Conservation (phyloP, 768 basidiomycete species). For the Coprinopsis sp. region DNA sequence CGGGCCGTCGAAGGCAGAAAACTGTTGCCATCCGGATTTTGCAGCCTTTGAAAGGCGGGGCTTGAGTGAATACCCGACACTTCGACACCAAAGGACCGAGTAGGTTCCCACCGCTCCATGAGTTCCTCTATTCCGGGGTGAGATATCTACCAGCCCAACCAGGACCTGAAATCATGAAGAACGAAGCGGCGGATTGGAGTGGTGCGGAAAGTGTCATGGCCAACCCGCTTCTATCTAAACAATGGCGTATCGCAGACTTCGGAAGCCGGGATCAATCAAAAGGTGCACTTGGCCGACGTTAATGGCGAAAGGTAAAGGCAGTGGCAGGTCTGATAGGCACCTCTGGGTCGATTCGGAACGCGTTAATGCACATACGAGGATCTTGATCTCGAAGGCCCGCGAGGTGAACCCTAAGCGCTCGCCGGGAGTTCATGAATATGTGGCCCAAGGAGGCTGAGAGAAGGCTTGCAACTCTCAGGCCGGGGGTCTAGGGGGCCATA, state of each 20-base stretch:
- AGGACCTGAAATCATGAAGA: neutral
- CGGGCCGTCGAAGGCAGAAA: conserved; percentile 21
- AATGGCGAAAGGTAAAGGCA: neutral
- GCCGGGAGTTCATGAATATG: neutral
- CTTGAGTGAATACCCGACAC: conserved; percentile 20
- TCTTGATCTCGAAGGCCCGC: neutral
- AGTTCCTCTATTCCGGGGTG: neutral
- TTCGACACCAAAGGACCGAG: neutral
- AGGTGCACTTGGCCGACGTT: neutral
- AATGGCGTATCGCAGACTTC: neutral
- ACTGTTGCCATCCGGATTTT: conserved; percentile 14
- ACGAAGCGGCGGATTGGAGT: neutral
- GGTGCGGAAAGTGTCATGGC: neutral
- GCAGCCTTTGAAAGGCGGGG: conserved; percentile 13
- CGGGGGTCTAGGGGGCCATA: neutral
- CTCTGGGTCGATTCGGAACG: neutral
- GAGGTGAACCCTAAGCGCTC: neutral
- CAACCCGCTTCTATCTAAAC: neutral
- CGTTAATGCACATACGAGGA: neutral
- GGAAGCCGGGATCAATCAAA: neutral
- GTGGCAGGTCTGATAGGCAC: neutral
- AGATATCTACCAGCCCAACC: neutral
- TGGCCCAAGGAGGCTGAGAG: neutral
- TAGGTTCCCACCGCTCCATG: conserved; percentile 5
- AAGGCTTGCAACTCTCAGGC: neutral